A percentile compares a stretch with the other conserved stretches of the same genome.
Evolutionary conservation across 306 rosid genomes (phyloP).

Genomic region (Glycine latifolia): DNA sequence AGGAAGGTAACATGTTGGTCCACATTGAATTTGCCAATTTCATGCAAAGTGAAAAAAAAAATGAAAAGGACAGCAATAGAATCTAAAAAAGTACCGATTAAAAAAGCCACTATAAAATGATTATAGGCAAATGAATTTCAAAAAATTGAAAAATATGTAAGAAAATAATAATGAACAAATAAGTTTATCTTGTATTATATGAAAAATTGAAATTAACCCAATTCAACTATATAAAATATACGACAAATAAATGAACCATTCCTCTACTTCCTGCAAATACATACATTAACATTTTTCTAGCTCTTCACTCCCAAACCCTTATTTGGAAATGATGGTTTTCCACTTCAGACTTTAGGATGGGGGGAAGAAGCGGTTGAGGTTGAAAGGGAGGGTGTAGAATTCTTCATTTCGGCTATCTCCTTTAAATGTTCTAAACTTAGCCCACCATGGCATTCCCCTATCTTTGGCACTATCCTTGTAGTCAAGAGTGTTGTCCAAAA

Average conservation of each 20-base stretch:
- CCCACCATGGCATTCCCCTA: slow-evolving; percentile 99
- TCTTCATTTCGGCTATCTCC: slow-evolving; percentile 89
- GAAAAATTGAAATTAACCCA: slow-evolving; percentile 46
- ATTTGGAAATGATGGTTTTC: slow-evolving; percentile 82
- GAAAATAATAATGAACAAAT: slow-evolving; percentile 17
- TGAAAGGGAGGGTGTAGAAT: slow-evolving; percentile 93
- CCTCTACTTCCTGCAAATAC: slow-evolving; percentile 36
- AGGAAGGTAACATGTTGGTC: no score
- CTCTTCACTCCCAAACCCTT: slow-evolving; percentile 40
- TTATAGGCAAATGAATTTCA: neutral
- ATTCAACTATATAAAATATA: slow-evolving; percentile 37
- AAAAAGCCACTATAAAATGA: no score
- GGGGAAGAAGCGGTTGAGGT: slow-evolving; percentile 95
- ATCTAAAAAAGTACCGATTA: no score
- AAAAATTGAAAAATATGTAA: neutral
- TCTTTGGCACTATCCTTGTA: slow-evolving; percentile 86
- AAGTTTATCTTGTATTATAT: slow-evolving; percentile 43
- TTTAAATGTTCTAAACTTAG: slow-evolving; percentile 76
- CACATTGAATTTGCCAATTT: no score
- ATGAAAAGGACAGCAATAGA: no score
- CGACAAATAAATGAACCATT: slow-evolving; percentile 13
- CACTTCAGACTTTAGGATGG: slow-evolving; percentile 66
- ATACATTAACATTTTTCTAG: slow-evolving; percentile 22
- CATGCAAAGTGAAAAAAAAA: no score
- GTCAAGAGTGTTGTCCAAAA: slow-evolving; percentile 94